Base-by-base conservation (phyloP, 2,329 filamentous ascomycete genomes). In the Epichloe scottii region DNA sequence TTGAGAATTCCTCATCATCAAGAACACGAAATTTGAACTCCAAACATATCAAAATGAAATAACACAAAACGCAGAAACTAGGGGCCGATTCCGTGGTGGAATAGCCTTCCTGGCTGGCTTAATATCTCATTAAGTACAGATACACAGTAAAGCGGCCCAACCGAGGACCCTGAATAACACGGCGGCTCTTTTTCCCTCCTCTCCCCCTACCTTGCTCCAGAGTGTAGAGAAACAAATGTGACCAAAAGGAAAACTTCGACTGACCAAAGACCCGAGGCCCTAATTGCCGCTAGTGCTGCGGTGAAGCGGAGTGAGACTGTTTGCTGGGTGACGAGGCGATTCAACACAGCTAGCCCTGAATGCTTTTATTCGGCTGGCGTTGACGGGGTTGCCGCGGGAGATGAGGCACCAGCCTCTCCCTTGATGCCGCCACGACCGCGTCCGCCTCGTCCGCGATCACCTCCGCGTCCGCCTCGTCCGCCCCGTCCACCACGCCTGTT, bases 391-490 rank as follows among this genome's bases (percentile, higher is more conserved):
- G 68, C 66, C 39, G 78, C 78, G 14, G 77, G 73, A 30, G 79
- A 79, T 34, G 73, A 72, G 48, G 71, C 72, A 54, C 73, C 75
- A 26, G 73, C 75, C 46, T 82, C 77, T 51, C 78, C 81, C 69
- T 80, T 83, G 21, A 72, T 72, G 37, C 78, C 77, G 51, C 78
- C 75, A 51, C 73, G 68, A 39, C 78, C 77, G 48, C 78, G 72
- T 11, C 76, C 74, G 34, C 79, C 75, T 48, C 78, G 70, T 33
- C 79, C 75, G 39, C 81, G 74, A 50, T 81, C 75, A 54, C 74
- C 72, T 46, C 81, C 78, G 45, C 82, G 78, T 37, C 78, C 74
- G 44, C 78, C 75, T 12, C 78, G 71, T 34, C 71, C 73, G 15
- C 79, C 79, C 45, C 80, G 76, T 21, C 74, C 75, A 48, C 73